Conservation (phyloP, 805 yeast genomes). For the Candida krabiensis region DNA sequence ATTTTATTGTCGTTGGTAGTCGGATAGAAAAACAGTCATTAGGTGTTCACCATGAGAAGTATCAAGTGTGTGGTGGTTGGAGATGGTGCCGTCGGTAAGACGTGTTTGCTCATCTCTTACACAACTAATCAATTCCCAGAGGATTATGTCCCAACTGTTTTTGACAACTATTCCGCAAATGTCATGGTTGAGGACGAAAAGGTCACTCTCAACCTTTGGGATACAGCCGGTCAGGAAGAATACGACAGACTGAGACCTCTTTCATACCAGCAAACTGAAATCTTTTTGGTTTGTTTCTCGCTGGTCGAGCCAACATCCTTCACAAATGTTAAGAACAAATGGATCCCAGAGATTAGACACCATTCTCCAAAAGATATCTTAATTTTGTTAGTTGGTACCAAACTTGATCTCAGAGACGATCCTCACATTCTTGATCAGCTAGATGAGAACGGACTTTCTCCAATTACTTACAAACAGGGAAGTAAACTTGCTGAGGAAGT, state of each 20-base stretch:
- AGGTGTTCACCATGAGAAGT: conserved; percentile 25
- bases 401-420: conserved; percentile 81
- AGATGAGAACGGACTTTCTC: conserved; percentile 58
- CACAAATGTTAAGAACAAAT: conserved; percentile 75
- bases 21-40: no score
- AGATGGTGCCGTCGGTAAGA: conserved; percentile 95
- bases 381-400: conserved; percentile 83
- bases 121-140: conserved; percentile 92
- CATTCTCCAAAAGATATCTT: conserved; percentile 73
- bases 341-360: conserved; percentile 85
- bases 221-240: conserved; percentile 94
- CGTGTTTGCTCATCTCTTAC: conserved; percentile 82
- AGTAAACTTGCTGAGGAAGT: conserved; percentile 63
- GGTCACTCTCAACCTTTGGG: conserved; percentile 87
- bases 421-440: conserved; percentile 71
- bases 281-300: conserved; percentile 83
- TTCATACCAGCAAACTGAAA: conserved; percentile 90
- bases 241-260: conserved; percentile 87
- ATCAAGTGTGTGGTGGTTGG: conserved; percentile 93
- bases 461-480: conserved; percentile 65
- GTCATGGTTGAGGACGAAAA: conserved; percentile 82
- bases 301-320: conserved; percentile 79
- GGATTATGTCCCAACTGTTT: conserved; percentile 92
- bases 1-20: no score
- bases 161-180: conserved; percentile 86